phyloP scores from a whole-genome alignment of 495 filamentous ascomycete genomes.

The Lasiosphaeria ovina region DNA sequence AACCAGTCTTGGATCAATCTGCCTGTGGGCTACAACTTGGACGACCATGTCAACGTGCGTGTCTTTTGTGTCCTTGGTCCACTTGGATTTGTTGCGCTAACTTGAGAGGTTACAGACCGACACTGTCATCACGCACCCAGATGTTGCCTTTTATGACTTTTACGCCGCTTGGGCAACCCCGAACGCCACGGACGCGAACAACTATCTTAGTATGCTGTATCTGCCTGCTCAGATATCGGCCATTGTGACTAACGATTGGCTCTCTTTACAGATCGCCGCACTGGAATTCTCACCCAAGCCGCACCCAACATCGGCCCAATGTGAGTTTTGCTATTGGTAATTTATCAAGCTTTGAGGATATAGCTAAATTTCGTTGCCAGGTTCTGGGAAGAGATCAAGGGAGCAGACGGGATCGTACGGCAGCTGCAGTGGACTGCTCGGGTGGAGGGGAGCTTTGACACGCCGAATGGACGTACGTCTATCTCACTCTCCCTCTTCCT shows the following conservation, averaged over 20 bases:
- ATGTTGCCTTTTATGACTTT: slow-evolving; percentile 63
- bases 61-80: slow-evolving; percentile 10
- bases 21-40: slow-evolving; percentile 71
- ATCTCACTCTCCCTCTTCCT: background rate
- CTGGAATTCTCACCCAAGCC: slow-evolving; percentile 65
- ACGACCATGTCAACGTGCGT: slow-evolving; percentile 62
- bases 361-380: slow-evolving; percentile 13
- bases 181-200: slow-evolving; percentile 31
- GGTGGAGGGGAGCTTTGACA: slow-evolving; percentile 53
- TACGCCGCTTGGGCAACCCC: slow-evolving; percentile 56
- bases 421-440: slow-evolving; percentile 65
- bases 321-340: slow-evolving; percentile 24
- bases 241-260: slow-evolving; percentile 15
- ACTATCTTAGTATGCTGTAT: slow-evolving; percentile 32
- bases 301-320: slow-evolving; percentile 66
- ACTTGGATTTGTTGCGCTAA: background rate
- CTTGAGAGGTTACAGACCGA: slow-evolving; percentile 46
- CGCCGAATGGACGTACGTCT: slow-evolving; percentile 36
- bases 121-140: slow-evolving; percentile 59
- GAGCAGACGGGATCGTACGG: slow-evolving; percentile 61
- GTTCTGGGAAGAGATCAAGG: slow-evolving; percentile 58
- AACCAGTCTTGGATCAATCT: slow-evolving; percentile 63
- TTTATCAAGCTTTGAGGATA: background rate
- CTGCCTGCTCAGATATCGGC: background rate
- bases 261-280: slow-evolving; percentile 34